Percentiles rank a stretch among this genome's conserved stretches.
phyloP scores from a whole-genome alignment of 1,284 basidiomycete species.

The Filobasidium uniguttulatum region DNA sequence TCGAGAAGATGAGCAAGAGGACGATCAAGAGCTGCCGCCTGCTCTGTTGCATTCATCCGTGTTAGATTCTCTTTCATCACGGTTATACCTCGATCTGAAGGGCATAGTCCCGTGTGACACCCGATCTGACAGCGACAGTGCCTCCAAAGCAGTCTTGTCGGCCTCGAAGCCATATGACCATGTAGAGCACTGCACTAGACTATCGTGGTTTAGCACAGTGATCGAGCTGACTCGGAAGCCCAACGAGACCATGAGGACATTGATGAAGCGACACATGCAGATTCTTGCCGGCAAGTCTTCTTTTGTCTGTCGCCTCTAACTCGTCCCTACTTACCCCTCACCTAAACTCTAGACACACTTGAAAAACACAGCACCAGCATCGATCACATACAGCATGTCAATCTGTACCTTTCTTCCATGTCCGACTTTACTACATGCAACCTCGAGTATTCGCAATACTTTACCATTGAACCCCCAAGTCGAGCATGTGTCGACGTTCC shows the following conservation, averaged over 20 bases:
- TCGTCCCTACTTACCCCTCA: background rate
- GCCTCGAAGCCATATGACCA: too few species aligned
- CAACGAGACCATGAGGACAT: slow-evolving; percentile 20
- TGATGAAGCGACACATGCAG: slow-evolving; percentile 24
- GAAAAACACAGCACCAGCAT: slow-evolving; percentile 42
- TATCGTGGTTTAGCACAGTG: slow-evolving; percentile 29
- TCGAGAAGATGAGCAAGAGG: too few species aligned
- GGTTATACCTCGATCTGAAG: too few species aligned
- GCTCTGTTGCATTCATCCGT: too few species aligned
- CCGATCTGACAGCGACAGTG: too few species aligned
- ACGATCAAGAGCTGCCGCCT: too few species aligned
- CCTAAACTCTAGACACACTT: slow-evolving; percentile 41
- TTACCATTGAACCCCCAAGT: slow-evolving; percentile 81
- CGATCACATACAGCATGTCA: slow-evolving; percentile 60
- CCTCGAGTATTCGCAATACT: slow-evolving; percentile 60
- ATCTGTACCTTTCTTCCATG: slow-evolving; percentile 72
- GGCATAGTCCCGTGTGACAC: too few species aligned
- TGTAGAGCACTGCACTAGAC: too few species aligned
- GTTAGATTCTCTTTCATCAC: too few species aligned
- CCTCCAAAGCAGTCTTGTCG: too few species aligned
- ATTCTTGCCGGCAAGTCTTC: slow-evolving; percentile 29
- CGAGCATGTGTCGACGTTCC: slow-evolving; percentile 78
- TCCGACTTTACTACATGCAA: slow-evolving; percentile 61
- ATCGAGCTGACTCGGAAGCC: slow-evolving; percentile 13
- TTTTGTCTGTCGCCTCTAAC: slow-evolving; percentile 23